Evolutionary conservation across 2,329 filamentous ascomycete genomes (phyloP), one percentile per base, ranked within the genome.

Genomic region (Tolypocladium capitatum): DNA sequence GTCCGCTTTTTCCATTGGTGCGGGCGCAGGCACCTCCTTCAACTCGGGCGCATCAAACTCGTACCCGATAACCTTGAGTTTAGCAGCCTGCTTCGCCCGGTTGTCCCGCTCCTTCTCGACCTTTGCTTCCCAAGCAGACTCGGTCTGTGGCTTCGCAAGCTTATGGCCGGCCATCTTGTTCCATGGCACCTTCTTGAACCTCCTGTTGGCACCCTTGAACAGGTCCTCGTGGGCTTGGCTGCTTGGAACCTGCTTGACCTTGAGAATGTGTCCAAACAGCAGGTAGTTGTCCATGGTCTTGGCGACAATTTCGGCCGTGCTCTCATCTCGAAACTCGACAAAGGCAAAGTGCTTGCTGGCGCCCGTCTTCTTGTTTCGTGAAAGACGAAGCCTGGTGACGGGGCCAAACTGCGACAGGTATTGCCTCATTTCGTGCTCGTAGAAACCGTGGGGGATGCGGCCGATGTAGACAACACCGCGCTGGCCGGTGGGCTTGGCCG

Each of bases 281-380:
- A 97, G 80, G 68, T 98, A 98, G 69, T 90, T 94, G 73, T 96
- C 81, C 92, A 98, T 98, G 21, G 92, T 95, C 69, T 89, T 86
- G 45, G 87, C 84, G 30, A 94, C 91, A 56, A 97, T 89, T 58
- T 87, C 84, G 35, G 92, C 91, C n/a, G 76, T 78, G 54, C 67
- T 69, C 44, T 89, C 86, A 49, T 88, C 83, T 32, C 74, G 70
- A 60, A 98, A 98, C 68, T 98, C 88, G 60, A 98, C 77, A 66
- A 96, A 98, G 31, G 88, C 92, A 61, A 85, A 94, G 72, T 97
- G 92, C 72, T 92, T 94, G 63, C 85, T 89, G 49, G 81, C 80
- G 48, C 92, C 92, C 1, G 90, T 97, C 65, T 84, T 84, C 68
- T 86, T 88, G 74, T 95, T 97, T 58, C 92, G 84, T 28, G 89